These are phyloP conservation scores for Fusarium duplospermum DNA, from an alignment of 2,329 filamentous ascomycete genomes.

Conservation along the genomic window DNA sequence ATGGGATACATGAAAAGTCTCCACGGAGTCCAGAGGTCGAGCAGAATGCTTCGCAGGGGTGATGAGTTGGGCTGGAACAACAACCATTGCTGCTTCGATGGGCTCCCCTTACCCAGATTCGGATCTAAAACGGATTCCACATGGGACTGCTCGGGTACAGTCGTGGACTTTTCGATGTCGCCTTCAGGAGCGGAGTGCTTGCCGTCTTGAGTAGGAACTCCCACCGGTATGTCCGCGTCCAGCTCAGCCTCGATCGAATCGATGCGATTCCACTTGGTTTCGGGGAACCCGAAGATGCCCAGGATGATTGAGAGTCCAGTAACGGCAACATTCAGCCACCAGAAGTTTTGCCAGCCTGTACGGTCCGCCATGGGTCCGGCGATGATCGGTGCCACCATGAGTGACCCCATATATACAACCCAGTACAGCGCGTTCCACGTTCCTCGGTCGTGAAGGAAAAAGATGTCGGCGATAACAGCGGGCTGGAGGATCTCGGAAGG, in stretches of 20 bases:
- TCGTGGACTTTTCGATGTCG: neutral
- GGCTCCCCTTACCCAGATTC: neutral
- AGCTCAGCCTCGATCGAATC: neutral
- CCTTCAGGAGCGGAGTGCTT: neutral
- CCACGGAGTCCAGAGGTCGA: neutral
- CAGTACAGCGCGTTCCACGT: slow-evolving; percentile 33
- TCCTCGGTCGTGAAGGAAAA: slow-evolving; percentile 32
- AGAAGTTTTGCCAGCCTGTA: neutral
- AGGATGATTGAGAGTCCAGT: neutral
- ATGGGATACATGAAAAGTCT: slow-evolving; percentile 16
- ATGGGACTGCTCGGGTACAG: neutral
- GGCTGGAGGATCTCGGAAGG: slow-evolving; percentile 27
- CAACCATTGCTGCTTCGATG: neutral
- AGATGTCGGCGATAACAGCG: slow-evolving; percentile 29
- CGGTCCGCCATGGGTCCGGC: neutral
- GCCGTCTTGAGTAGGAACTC: neutral
- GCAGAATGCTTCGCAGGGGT: neutral
- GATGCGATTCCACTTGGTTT: neutral
- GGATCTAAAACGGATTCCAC: neutral
- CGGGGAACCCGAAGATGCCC: neutral
- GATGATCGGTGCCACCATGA: slow-evolving; percentile 4
- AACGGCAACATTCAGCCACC: neutral
- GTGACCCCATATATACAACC: slow-evolving; percentile 24
- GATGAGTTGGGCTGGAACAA: neutral
- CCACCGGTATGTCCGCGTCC: neutral